phyloP scores from a whole-genome alignment of 2,329 filamentous ascomycete species.

The Remersonia thermophila region DNA sequence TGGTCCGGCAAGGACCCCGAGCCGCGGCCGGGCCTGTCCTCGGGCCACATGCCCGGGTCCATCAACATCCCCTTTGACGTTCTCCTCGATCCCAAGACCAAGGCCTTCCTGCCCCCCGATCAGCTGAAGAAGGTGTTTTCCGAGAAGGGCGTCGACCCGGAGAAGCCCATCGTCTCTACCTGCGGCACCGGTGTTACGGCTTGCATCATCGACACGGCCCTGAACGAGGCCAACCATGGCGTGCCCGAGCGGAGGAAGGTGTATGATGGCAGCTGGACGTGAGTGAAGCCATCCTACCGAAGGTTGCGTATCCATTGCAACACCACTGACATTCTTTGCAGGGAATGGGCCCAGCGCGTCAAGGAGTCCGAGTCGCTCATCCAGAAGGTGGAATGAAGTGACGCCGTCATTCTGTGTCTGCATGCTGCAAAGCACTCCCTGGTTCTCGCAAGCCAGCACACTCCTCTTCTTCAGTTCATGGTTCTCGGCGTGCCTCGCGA shows the following conservation, averaged over 20 bases:
- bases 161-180: constrained; percentile 70
- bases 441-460: not conserved
- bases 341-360: constrained; percentile 57
- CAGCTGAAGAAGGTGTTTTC: constrained; percentile 66
- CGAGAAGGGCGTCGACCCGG: constrained; percentile 65
- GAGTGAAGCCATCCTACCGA: constrained; percentile 34
- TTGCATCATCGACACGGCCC: constrained; percentile 75
- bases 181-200: constrained; percentile 95
- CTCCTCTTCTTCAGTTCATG: not conserved
- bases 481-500: too few species aligned
- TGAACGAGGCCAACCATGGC: constrained; percentile 67
- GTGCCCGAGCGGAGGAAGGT: constrained; percentile 55
- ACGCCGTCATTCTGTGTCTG: too few species aligned
- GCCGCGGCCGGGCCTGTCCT: constrained; percentile 72
- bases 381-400: constrained; percentile 17
- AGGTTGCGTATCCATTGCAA: not conserved
- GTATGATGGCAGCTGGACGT: constrained; percentile 98
- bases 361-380: constrained; percentile 51
- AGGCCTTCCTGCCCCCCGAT: constrained; percentile 60
- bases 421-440: too few species aligned
- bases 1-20: constrained; percentile 78
- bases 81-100: constrained; percentile 71
- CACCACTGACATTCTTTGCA: constrained; percentile 24
- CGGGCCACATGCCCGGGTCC: constrained; percentile 83
- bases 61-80: constrained; percentile 70